Evolutionary conservation across 1,284 basidiomycete genomes (phyloP).

Genomic region (Athelia sp.): DNA sequence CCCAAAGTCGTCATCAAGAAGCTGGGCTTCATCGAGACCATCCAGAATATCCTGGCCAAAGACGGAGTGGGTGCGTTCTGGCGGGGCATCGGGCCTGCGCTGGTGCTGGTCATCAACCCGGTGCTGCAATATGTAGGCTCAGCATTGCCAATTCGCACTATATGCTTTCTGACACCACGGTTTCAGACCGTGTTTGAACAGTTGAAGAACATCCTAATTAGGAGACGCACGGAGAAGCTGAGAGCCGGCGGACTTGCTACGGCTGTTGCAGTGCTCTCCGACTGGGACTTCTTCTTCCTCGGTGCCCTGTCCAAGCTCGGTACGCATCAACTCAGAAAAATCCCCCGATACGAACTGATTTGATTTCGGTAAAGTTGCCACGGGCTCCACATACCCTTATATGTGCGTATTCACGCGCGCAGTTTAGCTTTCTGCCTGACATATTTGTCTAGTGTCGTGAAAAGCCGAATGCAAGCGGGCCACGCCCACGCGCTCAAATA

Average conservation of each 20-base stretch:
- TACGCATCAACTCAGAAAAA: too few relatives aligned
- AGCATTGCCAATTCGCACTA: not conserved
- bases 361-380: too few relatives aligned
- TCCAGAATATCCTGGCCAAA: slow-evolving; percentile 69
- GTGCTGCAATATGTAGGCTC: slow-evolving; percentile 67
- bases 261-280: slow-evolving; percentile 54
- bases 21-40: slow-evolving; percentile 65
- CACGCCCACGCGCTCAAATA: slow-evolving; percentile 58
- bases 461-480: slow-evolving; percentile 79
- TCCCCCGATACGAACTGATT: too few relatives aligned
- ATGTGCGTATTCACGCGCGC: slow-evolving; percentile 34
- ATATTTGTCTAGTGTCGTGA: slow-evolving; percentile 63
- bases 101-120: slow-evolving; percentile 93
- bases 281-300: slow-evolving; percentile 87
- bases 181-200: slow-evolving; percentile 53
- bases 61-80: slow-evolving; percentile 84
- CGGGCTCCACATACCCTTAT: slow-evolving; percentile 72
- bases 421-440: slow-evolving; percentile 3
- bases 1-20: slow-evolving; percentile 36
- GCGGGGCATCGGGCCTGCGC: slow-evolving; percentile 93
- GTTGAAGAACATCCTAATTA: slow-evolving; percentile 75
- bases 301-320: slow-evolving; percentile 85
- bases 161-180: too few relatives aligned
- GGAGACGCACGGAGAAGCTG: slow-evolving; percentile 50
- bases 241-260: slow-evolving; percentile 38